Evolutionary conservation across 2,329 filamentous ascomycete genomes (phyloP), one percentile per base, ranked within the genome.

Genomic region (Tolypocladium tropicale): DNA sequence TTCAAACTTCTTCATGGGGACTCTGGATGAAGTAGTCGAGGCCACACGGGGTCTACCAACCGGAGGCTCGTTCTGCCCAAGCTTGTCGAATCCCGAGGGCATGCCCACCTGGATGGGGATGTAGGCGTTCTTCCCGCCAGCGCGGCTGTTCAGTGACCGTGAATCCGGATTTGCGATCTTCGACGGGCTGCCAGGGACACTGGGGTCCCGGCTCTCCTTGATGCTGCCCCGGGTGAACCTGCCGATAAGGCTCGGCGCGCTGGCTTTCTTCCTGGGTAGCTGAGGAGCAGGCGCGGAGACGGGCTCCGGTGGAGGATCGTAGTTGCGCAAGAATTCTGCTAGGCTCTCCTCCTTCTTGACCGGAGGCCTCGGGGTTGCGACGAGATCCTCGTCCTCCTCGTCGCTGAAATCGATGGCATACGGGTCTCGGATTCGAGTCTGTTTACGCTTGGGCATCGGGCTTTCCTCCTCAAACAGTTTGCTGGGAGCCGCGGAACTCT

Each of bases 371-470:
- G 74, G 63, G 39, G 70, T 64, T 33, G 82, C 59, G 25, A 65
- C 67, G 3, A 70, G 63, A 11, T 72, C 74, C 6, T 68, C 76
- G 2, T 84, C 78, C 16, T 82, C 79, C 10, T 85, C 60, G 56
- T 90, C 86, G 63, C 85, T 88, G 33, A 84, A 76, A 65, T 96
- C 92, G 60, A 97, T 90, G n/a, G 91, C 90, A 62, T 97, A 97
- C 0, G 93, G 94, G 65, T 99, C 94, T 56, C 83, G 88, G 53
- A 91, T 83, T 32, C 90, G 84, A 50, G 86, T 82, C 49, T 86
- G 89, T 65, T 89, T 95, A 55, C 88, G 83, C 63, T 83, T 81
- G 6, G 89, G 86, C 67, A 84, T 79, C 65, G 77, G 77, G 52
- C 80, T 75, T 1, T 77, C 77, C 2, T 80, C 76, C 32, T 77